Conservation (phyloP, 2,329 filamentous ascomycete genomes). For the Macrophomina tecta region DNA sequence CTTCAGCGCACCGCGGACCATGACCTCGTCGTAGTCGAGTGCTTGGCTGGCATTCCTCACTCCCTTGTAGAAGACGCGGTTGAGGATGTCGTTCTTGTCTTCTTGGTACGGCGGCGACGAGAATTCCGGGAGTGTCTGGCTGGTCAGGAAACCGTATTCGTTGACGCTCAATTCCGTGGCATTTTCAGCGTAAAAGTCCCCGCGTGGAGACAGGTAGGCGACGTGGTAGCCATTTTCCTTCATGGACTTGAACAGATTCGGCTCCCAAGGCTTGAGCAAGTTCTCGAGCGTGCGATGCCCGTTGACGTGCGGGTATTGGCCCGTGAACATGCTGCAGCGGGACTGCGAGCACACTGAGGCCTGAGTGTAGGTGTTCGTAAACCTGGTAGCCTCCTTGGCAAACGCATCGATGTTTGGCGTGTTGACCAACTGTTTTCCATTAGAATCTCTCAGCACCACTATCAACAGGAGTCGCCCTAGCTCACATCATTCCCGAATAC, state of each 20-base stretch:
- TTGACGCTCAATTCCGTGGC: slow-evolving; percentile 53
- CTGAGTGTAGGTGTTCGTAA: slow-evolving; percentile 55
- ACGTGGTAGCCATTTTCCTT: slow-evolving; percentile 56
- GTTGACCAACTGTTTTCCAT: slow-evolving; percentile 34
- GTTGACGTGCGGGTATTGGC: slow-evolving; percentile 53
- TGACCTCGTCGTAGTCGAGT: slow-evolving; percentile 54
- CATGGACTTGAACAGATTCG: slow-evolving; percentile 53
- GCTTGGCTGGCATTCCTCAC: slow-evolving; percentile 45
- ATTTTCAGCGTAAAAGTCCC: slow-evolving; percentile 51
- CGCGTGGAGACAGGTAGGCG: slow-evolving; percentile 52
- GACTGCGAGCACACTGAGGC: slow-evolving; percentile 56
- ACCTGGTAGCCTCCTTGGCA: slow-evolving; percentile 44
- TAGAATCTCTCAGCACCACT: background rate
- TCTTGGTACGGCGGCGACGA: background rate
- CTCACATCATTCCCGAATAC: slow-evolving; percentile 45
- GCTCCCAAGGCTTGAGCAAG: slow-evolving; percentile 57
- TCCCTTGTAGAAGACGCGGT: slow-evolving; percentile 51
- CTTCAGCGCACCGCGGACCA: slow-evolving; percentile 48
- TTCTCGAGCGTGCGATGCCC: slow-evolving; percentile 56
- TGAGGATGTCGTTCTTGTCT: slow-evolving; percentile 46
- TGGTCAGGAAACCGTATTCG: slow-evolving; percentile 55
- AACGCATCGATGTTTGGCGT: slow-evolving; percentile 47
- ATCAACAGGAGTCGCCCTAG: slow-evolving; percentile 41
- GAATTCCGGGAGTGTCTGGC: slow-evolving; percentile 39
- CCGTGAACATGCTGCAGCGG: slow-evolving; percentile 56